These are phyloP conservation scores for Exophiala aquamarina DNA, from an alignment of 2,329 filamentous ascomycete species.

Conservation along the genomic window DNA sequence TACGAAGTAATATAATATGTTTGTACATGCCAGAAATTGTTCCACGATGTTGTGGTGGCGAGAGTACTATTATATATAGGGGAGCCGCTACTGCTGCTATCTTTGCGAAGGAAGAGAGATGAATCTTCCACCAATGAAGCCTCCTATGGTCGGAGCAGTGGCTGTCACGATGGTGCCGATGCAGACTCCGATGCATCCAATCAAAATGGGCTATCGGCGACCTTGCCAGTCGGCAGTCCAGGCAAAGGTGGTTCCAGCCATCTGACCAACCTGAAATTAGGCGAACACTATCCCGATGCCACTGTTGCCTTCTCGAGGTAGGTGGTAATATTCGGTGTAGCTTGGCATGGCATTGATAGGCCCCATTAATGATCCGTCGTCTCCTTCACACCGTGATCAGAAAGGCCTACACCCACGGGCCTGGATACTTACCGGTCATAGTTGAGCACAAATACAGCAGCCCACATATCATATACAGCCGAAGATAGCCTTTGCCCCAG, in stretches of 20 bases:
- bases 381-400: conserved; percentile 16
- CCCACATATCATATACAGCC: conserved; percentile 19
- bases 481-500: conserved; percentile 18
- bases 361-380: conserved; percentile 56
- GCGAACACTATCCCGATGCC: conserved; percentile 46
- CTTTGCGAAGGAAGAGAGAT: conserved; percentile 41
- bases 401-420: not conserved
- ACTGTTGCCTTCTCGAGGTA: conserved; percentile 29
- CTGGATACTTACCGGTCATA: conserved; percentile 20
- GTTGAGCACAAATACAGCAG: conserved; percentile 25
- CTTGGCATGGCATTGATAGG: conserved; percentile 57
- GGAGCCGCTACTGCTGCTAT: conserved; percentile 50
- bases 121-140: conserved; percentile 52
- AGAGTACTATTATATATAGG: conserved; percentile 54
- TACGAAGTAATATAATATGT: conserved; percentile 33
- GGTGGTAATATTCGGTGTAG: conserved; percentile 57
- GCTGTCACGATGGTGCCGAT: conserved; percentile 37
- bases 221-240: conserved; percentile 53
- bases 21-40: no score
- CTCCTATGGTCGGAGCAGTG: conserved; percentile 33
- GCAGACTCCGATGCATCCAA: conserved; percentile 35
- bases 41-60: conserved; percentile 39
- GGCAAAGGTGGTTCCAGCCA: conserved; percentile 48
- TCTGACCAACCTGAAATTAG: conserved; percentile 45
- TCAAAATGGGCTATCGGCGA: conserved; percentile 41